Percentiles rank a stretch among this genome's conserved stretches.
Conservation (phyloP, 768 basidiomycete genomes). For the Tricholoma saponaceum region DNA sequence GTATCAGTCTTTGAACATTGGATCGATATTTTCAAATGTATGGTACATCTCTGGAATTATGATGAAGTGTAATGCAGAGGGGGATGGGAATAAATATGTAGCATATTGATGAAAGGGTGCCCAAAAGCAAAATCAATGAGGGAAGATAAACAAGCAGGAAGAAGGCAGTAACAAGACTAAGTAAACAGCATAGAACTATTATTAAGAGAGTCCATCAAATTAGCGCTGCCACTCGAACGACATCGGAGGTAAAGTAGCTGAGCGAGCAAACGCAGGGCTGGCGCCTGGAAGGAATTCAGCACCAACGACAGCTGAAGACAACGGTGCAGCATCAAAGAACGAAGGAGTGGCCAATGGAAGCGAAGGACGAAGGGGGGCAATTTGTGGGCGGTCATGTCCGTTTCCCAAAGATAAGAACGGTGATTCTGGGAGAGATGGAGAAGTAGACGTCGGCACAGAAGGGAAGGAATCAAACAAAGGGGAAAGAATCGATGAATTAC, state of each 20-base stretch:
- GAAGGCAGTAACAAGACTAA: neutral
- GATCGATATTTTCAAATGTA: conserved; percentile 7
- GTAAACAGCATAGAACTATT: neutral
- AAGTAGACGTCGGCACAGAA: conserved; percentile 52
- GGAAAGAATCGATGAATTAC: conserved; percentile 35
- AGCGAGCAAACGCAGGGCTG: conserved; percentile 5
- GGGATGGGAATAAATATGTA: neutral
- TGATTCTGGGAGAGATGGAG: conserved; percentile 20
- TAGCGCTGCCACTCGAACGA: conserved; percentile 5
- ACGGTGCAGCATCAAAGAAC: conserved; percentile 16
- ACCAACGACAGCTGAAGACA: conserved; percentile 13
- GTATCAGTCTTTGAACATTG: neutral
- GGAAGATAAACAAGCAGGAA: neutral
- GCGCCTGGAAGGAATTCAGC: conserved; percentile 13
- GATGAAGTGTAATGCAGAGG: conserved; percentile 8
- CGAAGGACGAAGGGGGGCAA: conserved; percentile 8
- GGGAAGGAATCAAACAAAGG: conserved; percentile 68
- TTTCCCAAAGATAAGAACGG: neutral
- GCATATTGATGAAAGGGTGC: neutral
- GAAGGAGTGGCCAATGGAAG: conserved; percentile 11
- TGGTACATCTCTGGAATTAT: conserved; percentile 9
- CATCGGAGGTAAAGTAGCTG: conserved; percentile 6
- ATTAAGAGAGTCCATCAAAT: neutral
- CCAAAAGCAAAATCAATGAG: neutral
- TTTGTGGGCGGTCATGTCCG: conserved; percentile 6